Evolutionary conservation across 176 grass and related monocot genomes (phyloP).

Genomic region (Ampelocalamus luodianensis): DNA sequence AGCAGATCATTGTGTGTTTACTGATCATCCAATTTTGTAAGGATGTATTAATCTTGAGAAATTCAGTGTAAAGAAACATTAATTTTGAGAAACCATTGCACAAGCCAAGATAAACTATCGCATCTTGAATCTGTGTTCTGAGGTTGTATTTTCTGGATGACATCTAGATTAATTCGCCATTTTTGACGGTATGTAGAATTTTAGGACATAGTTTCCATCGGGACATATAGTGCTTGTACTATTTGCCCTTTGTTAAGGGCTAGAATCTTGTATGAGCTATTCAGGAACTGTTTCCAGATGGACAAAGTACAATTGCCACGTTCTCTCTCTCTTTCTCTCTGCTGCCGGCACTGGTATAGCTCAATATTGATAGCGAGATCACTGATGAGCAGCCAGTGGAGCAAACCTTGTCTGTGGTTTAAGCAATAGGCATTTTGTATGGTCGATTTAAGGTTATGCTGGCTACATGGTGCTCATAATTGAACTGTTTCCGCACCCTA

Average conservation of each 20-base stretch:
- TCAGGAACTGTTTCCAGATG: conserved; percentile 32
- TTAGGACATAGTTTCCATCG: not conserved
- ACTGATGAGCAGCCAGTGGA: conserved; percentile 24
- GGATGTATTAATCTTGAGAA: not conserved
- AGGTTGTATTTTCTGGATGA: not conserved
- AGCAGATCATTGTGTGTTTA: not conserved
- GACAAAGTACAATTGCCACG: not conserved
- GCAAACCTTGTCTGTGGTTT: conserved; percentile 27
- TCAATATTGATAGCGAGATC: conserved; percentile 31
- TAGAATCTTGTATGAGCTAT: not conserved
- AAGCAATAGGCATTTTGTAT: conserved; percentile 17
- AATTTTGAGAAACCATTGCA: not conserved
- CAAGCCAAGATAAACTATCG: not conserved
- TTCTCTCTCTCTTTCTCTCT: not conserved
- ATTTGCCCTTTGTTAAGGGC: not conserved
- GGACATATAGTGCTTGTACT: conserved; percentile 8
- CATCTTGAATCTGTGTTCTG: not conserved
- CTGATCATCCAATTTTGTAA: not conserved
- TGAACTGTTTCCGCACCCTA: conserved; percentile 34
- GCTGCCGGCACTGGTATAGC: conserved; percentile 29
- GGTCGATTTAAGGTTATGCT: conserved; percentile 18
- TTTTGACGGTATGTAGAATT: not conserved
- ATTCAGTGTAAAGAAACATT: too few species aligned
- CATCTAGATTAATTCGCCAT: not conserved
- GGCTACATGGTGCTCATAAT: conserved; percentile 30